A percentile compares a stretch with the other conserved stretches of the same genome.
Evolutionary conservation across 768 basidiomycete species (phyloP).

Genomic region (Phlebiopsis flavidoalba): DNA sequence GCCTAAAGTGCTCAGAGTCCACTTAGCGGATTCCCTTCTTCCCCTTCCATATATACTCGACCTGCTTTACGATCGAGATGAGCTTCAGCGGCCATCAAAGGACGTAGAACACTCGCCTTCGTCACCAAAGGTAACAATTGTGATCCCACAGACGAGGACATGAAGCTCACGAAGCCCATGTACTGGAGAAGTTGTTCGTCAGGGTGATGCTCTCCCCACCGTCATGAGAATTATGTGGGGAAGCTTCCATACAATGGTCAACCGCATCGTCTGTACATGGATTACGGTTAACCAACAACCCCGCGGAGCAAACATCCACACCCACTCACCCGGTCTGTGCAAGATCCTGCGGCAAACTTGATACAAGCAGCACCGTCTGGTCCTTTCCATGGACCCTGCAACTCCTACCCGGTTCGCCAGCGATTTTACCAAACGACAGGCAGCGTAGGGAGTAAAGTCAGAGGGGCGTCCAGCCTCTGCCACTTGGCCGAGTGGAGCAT

Average conservation of each 20-base stretch:
- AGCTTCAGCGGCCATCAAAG: background rate
- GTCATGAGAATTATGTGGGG: background rate
- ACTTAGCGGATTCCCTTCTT: conserved; percentile 38
- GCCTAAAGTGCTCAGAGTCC: background rate
- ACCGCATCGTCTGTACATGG: conserved; percentile 2
- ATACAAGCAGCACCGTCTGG: too few species aligned
- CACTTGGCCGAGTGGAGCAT: background rate
- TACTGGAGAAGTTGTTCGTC: conserved; percentile 28
- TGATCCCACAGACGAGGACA: conserved; percentile 51
- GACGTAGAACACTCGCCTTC: conserved; percentile 28
- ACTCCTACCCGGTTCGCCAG: too few species aligned
- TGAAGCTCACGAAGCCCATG: conserved; percentile 47
- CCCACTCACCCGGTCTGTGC: conserved; percentile 9
- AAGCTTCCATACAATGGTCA: conserved; percentile 5
- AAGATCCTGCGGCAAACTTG: background rate
- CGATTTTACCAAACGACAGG: background rate
- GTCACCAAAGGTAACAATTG: conserved; percentile 44
- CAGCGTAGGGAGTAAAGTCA: background rate
- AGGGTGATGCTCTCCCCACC: too few species aligned
- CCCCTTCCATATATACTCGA: conserved; percentile 50
- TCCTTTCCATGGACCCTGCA: background rate
- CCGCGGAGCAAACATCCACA: too few species aligned
- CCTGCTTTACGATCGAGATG: conserved; percentile 20
- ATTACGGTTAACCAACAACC: background rate
- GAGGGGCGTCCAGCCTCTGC: background rate